phyloP scores from a whole-genome alignment of 106 monocot species.

The Allium sativum region DNA sequence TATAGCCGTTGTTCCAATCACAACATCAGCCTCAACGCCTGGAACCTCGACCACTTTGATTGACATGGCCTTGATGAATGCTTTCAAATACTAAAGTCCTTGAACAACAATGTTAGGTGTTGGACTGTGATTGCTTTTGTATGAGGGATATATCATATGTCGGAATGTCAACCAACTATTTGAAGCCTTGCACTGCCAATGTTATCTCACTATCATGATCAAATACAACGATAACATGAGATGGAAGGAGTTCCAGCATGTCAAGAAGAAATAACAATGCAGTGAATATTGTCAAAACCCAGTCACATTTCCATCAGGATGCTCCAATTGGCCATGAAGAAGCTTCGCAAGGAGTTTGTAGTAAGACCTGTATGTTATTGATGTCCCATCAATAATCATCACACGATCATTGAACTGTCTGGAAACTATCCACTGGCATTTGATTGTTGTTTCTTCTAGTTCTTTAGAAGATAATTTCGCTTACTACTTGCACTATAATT shows the following conservation, averaged over 20 bases:
- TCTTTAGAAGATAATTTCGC: background rate
- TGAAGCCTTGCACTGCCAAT: no score
- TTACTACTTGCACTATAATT: background rate
- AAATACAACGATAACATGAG: no score
- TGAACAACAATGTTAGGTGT: constrained; percentile 96
- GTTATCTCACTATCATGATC: no score
- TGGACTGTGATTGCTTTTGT: constrained; percentile 80
- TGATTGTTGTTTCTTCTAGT: background rate
- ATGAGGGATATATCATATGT: constrained; percentile 74
- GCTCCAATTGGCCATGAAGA: constrained; percentile 70
- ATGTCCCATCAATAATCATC: constrained; percentile 69
- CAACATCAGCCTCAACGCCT: constrained; percentile 99
- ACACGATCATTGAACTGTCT: constrained; percentile 32
- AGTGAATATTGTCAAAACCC: constrained; percentile 96
- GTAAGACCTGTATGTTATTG: constrained; percentile 66
- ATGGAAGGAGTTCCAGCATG: no score
- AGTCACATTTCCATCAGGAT: constrained; percentile 99
- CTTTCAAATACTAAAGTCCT: constrained; percentile 90
- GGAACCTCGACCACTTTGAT: constrained; percentile 99
- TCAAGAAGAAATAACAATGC: constrained; percentile 70
- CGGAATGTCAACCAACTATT: constrained; percentile 83
- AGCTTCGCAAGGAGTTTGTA: constrained; percentile 76
- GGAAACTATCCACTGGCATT: background rate
- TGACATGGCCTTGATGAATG: constrained; percentile 93
- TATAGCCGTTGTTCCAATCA: constrained; percentile 87